These are phyloP conservation scores for Aspergillus coremiiformis DNA, from an alignment of 495 filamentous ascomycete species.

Conservation along the genomic window DNA sequence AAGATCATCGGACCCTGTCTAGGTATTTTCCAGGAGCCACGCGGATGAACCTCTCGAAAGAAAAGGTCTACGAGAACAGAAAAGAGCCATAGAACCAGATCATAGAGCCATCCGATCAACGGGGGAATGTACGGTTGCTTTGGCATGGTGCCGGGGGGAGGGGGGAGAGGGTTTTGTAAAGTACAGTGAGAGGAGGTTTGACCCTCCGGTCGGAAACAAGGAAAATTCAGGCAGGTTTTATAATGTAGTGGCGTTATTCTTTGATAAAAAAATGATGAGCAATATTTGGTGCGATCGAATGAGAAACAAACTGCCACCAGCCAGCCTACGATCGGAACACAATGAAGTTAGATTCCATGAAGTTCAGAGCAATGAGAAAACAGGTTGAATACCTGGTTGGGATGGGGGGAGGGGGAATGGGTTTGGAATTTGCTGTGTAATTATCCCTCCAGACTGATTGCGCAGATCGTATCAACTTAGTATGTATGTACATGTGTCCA, in stretches of 20 bases:
- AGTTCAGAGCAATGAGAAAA: neutral
- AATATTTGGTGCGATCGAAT: neutral
- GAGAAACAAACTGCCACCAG: neutral
- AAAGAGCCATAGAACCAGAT: slow-evolving; percentile 72
- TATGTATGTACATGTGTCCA: neutral
- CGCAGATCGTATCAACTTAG: neutral
- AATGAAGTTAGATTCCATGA: neutral
- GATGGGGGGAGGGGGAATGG: neutral
- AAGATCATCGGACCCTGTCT: slow-evolving; percentile 83
- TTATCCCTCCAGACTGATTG: neutral
- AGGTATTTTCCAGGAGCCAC: slow-evolving; percentile 89
- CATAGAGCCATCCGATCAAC: slow-evolving; percentile 68
- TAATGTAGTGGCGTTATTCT: neutral
- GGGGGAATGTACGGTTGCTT: slow-evolving; percentile 14
- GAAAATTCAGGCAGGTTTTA: neutral
- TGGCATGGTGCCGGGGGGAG: slow-evolving; percentile 9
- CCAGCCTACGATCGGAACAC: neutral
- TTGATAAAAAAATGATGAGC: neutral
- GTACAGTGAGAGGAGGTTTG: neutral
- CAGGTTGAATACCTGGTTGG: neutral
- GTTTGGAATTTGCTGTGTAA: neutral
- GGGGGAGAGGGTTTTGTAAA: neutral
- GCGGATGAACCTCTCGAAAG: slow-evolving; percentile 94
- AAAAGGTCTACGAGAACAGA: slow-evolving; percentile 87
- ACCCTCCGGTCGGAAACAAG: neutral